phyloP scores from a whole-genome alignment of 2,329 filamentous ascomycete genomes.

The Cryphonectria naterciae region DNA sequence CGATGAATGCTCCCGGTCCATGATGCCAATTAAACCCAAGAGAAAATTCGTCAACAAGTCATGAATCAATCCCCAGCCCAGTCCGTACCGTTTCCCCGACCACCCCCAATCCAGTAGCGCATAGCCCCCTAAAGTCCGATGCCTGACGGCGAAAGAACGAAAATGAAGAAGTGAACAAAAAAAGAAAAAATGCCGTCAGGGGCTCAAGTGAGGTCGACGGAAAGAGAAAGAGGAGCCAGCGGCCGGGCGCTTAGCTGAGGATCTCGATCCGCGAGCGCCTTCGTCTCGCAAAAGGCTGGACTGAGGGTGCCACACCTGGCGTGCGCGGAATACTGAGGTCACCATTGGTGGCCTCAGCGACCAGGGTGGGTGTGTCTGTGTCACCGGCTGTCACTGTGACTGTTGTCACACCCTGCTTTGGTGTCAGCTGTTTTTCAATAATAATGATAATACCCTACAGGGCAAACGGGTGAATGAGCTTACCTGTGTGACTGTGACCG shows the following conservation, averaged over 20 bases:
- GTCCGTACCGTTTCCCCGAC: background rate
- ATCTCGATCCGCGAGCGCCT: slow-evolving; percentile 27
- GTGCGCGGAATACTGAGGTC: slow-evolving; percentile 14
- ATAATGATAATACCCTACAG: background rate
- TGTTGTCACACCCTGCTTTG: slow-evolving; percentile 16
- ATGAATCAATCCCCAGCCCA: background rate
- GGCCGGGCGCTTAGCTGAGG: slow-evolving; percentile 1
- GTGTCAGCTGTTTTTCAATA: slow-evolving; percentile 1
- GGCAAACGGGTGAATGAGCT: background rate
- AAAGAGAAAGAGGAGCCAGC: background rate
- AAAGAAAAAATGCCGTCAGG: too few relatives aligned
- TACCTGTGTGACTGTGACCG: slow-evolving; percentile 27
- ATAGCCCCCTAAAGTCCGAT: background rate
- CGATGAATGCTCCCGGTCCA: slow-evolving; percentile 7
- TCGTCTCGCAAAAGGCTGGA: slow-evolving; percentile 22
- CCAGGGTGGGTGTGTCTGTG: background rate
- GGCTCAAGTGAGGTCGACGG: background rate
- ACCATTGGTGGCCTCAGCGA: slow-evolving; percentile 19
- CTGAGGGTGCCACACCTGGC: slow-evolving; percentile 24
- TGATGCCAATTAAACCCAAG: slow-evolving; percentile 6
- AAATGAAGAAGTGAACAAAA: slow-evolving; percentile 11
- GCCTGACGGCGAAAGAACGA: background rate
- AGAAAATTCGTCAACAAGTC: background rate
- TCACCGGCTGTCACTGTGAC: slow-evolving; percentile 16
- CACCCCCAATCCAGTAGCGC: background rate